Evolutionary conservation across 441 rosid species (phyloP).

Genomic region (Hypseocharis bilobata): DNA sequence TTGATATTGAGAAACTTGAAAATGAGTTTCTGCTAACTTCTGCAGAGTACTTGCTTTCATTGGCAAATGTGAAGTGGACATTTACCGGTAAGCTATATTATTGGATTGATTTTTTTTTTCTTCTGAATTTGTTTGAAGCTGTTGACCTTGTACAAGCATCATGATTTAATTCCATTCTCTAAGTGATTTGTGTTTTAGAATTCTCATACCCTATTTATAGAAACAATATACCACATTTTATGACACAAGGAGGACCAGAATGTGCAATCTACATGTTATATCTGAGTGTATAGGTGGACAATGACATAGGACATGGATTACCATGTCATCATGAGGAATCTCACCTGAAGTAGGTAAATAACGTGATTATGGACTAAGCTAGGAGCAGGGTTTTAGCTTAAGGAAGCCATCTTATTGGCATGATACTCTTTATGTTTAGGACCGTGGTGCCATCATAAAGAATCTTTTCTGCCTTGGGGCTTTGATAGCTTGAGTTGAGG

Average conservation of each 20-base stretch:
- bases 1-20: constrained; percentile 65
- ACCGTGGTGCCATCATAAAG: background rate
- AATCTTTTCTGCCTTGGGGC: background rate
- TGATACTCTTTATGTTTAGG: background rate
- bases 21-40: constrained; percentile 70
- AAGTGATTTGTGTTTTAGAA: no score
- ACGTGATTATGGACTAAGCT: background rate
- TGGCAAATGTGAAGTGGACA: constrained; percentile 58
- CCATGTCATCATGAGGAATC: background rate
- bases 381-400: background rate
- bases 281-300: background rate
- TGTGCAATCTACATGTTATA: background rate
- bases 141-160: background rate
- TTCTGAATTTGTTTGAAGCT: background rate
- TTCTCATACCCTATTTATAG: no score
- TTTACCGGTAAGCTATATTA: constrained; percentile 45
- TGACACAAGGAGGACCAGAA: background rate
- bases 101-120: constrained; percentile 12
- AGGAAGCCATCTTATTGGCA: background rate
- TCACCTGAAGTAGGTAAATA: background rate
- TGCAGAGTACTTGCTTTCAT: constrained; percentile 71
- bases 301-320: background rate
- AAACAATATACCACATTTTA: no score
- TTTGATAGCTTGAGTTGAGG: background rate
- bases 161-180: background rate